Evolutionary conservation across 1,139 yeast genomes (phyloP), one percentile per base, ranked within the genome.

Genomic region (Ashbya aceris): DNA sequence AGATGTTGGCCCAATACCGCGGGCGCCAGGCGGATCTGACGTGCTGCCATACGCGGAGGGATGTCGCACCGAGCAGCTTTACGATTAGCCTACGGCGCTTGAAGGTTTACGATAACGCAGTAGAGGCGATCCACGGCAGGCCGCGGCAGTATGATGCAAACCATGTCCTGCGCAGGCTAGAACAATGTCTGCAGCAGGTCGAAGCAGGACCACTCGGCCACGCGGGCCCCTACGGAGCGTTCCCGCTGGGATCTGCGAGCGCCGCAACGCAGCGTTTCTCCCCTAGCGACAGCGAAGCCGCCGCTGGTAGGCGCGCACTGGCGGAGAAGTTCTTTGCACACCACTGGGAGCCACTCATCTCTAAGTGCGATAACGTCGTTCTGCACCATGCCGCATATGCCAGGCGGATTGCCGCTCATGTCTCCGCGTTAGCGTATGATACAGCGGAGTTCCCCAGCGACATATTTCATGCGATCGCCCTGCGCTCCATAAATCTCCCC

Each of bases 81-180:
- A 56, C 61, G 1, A 51, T 56, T 10, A 58, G 61, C 42, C 52
- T 56, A 7, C 49, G 63, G 39, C 45, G 62, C 33, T 50, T 58
- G 14, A 53, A 51, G 44, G 50, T 56, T n/a, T 58, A 58, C 44
- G 50, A 58, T 30, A 57, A 57, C 36, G 52, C 49, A 3, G 42
- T 53, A 8, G 39, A 39, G n/a, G 50, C 53, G 23, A 54, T 55
- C 2, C 57, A 49, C 34, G 54, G 56, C 10, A 32, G 20, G 13
- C 35, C 35, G 13, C 35, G 35, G 28, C 43, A 45, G 10, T 53
- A 45, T 38, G 52, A 45, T n/a, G 55, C 53, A 36, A 48, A 46
- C 23, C 37, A 34, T 11, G 56, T 58, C 12, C 54, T 57, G 38
- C 33, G 40, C 14, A 49, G 41, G 36, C 43, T 58, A 33, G 45